Conservation (phyloP, 345 rosid species). For the Eucalyptus pumila region DNA sequence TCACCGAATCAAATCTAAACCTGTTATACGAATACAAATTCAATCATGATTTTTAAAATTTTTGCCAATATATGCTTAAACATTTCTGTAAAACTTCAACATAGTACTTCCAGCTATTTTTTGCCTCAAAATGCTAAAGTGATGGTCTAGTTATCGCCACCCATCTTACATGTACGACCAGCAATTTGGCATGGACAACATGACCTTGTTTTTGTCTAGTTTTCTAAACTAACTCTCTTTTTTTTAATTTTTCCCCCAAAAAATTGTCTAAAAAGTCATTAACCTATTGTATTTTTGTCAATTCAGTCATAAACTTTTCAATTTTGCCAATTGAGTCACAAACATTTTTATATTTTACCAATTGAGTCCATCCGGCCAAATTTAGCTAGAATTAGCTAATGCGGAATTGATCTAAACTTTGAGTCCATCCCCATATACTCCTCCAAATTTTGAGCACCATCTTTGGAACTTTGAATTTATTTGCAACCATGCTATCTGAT, state of each 20-base stretch:
- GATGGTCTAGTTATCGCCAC: not conserved
- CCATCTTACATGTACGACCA: accelerated
- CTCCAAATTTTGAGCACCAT: not conserved
- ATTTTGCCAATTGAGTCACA: no score
- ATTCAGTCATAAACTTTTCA: accelerated
- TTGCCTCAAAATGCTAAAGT: not conserved
- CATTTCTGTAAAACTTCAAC: no score
- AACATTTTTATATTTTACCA: no score
- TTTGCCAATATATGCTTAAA: no score
- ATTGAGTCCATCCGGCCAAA: accelerated
- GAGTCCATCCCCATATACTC: not conserved
- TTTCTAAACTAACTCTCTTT: no score
- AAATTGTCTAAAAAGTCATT: accelerated
- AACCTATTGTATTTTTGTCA: accelerated
- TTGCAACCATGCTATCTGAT: not conserved
- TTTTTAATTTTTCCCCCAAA: accelerated
- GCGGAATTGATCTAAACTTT: accelerated
- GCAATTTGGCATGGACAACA: not conserved
- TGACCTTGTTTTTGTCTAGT: not conserved
- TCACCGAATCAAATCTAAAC: not conserved
- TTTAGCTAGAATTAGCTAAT: accelerated
- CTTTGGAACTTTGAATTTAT: not conserved
- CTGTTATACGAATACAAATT: accelerated
- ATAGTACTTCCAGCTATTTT: not conserved
- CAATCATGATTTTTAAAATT: no score